Evolutionary conservation across 257 asterid species (phyloP).

Genomic region (Rhazya stricta): DNA sequence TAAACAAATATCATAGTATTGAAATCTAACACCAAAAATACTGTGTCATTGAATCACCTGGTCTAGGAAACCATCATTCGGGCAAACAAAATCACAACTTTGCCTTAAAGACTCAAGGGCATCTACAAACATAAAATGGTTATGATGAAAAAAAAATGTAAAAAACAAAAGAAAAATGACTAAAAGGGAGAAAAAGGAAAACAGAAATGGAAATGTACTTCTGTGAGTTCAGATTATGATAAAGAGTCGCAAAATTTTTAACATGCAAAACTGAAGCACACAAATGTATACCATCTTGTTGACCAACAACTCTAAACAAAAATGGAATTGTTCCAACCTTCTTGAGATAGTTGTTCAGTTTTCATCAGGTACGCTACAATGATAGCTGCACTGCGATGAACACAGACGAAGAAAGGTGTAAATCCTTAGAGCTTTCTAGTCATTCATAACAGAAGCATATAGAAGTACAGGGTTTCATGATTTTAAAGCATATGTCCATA

Average conservation of each 20-base stretch:
- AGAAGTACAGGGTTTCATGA: not conserved
- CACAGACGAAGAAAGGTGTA: constrained; percentile 59
- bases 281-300: constrained; percentile 16
- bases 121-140: constrained; percentile 39
- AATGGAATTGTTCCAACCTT: constrained; percentile 48
- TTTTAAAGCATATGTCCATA: not conserved
- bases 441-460: not conserved
- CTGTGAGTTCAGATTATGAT: constrained; percentile 11
- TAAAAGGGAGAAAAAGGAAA: not conserved
- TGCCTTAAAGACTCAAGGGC: constrained; percentile 80
- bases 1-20: constrained; percentile 5
- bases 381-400: constrained; percentile 90
- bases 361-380: constrained; percentile 91
- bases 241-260: constrained; percentile 10
- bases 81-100: constrained; percentile 71
- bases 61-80: constrained; percentile 93
- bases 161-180: constrained; percentile 2
- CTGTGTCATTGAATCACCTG: constrained; percentile 51
- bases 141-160: not conserved
- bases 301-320: constrained; percentile 22
- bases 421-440: constrained; percentile 36
- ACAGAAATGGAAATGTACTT: not conserved
- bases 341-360: constrained; percentile 76
- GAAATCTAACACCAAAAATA: constrained; percentile 14
- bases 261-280: constrained; percentile 12